Evolutionary conservation across 2,329 filamentous ascomycete genomes (phyloP).

Genomic region (Fusarium lateritium): DNA sequence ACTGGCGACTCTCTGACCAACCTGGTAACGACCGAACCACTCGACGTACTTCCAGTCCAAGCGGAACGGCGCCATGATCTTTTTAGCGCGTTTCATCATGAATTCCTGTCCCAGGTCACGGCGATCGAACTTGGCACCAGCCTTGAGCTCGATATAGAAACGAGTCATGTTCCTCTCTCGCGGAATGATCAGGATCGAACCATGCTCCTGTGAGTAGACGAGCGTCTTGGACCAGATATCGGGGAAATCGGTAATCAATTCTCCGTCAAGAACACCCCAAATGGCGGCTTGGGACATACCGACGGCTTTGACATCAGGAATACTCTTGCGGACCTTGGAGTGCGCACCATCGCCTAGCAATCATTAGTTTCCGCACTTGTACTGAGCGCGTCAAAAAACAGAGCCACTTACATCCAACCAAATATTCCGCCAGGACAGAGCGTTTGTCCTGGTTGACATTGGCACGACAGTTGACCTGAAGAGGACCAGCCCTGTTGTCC

Average conservation of each 20-base stretch:
- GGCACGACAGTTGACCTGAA: slow-evolving; percentile 66
- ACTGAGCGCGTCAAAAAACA: background rate
- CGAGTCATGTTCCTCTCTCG: slow-evolving; percentile 81
- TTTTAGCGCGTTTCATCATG: slow-evolving; percentile 76
- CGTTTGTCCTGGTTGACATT: slow-evolving; percentile 66
- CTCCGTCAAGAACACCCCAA: slow-evolving; percentile 81
- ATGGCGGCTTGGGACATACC: slow-evolving; percentile 67
- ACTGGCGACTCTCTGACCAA: slow-evolving; percentile 79
- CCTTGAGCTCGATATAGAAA: slow-evolving; percentile 71
- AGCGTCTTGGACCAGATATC: slow-evolving; percentile 83
- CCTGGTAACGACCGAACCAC: slow-evolving; percentile 82
- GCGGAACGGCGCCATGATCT: slow-evolving; percentile 71
- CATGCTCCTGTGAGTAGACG: slow-evolving; percentile 75
- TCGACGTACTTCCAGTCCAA: slow-evolving; percentile 72
- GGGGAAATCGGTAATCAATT: slow-evolving; percentile 79
- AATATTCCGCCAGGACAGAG: slow-evolving; percentile 71
- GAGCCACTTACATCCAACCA: slow-evolving; percentile 74
- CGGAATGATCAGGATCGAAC: slow-evolving; percentile 81
- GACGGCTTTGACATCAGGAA: slow-evolving; percentile 70
- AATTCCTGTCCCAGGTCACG: slow-evolving; percentile 71
- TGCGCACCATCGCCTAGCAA: slow-evolving; percentile 76
- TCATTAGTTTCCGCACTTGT: slow-evolving; percentile 19
- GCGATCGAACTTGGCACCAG: slow-evolving; percentile 58
- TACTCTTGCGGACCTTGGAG: slow-evolving; percentile 77
- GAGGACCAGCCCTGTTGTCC: slow-evolving; percentile 59